These are phyloP conservation scores for Zygosaccharomyces sapae DNA, from an alignment of 1,139 yeast species.

Conservation along the genomic window DNA sequence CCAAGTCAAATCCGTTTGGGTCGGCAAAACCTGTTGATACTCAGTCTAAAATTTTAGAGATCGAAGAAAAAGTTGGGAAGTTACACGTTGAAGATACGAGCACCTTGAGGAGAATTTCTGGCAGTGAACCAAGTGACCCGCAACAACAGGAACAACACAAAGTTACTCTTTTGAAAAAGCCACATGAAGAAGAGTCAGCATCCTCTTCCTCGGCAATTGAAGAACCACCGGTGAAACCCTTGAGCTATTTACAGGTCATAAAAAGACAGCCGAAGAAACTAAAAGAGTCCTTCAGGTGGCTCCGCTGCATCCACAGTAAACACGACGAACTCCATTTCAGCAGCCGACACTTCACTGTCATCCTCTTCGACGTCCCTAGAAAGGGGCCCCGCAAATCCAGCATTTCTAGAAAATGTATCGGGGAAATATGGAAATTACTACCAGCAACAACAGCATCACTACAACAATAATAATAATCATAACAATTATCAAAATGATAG, in stretches of 20 bases:
- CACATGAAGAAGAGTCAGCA: constrained; percentile 12
- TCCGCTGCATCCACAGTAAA: constrained; percentile 9
- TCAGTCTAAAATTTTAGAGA: constrained; percentile 43
- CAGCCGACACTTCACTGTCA: background rate
- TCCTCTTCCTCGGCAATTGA: constrained; percentile 5
- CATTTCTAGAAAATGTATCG: background rate
- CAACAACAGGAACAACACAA: constrained; percentile 11
- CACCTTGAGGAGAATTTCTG: constrained; percentile 45
- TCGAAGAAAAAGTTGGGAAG: constrained; percentile 47
- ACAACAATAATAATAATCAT: background rate
- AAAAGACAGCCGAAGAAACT: constrained; percentile 28
- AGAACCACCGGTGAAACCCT: constrained; percentile 15
- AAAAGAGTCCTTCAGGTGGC: constrained; percentile 16
- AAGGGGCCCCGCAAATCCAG: constrained; percentile 1
- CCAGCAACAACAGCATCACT: background rate
- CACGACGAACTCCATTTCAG: background rate
- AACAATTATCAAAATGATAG: constrained; percentile 4
- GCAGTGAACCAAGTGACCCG: constrained; percentile 15
- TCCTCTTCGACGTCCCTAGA: background rate
- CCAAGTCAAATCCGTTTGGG: constrained; percentile 50
- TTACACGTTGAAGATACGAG: constrained; percentile 51
- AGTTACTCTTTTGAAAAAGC: constrained; percentile 20
- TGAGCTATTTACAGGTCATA: constrained; percentile 31
- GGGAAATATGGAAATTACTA: background rate
- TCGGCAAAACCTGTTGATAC: constrained; percentile 53